Evolutionary conservation across 2,329 filamentous ascomycete species (phyloP), one percentile per base, ranked within the genome.

Genomic region (Monosporascus sp.): DNA sequence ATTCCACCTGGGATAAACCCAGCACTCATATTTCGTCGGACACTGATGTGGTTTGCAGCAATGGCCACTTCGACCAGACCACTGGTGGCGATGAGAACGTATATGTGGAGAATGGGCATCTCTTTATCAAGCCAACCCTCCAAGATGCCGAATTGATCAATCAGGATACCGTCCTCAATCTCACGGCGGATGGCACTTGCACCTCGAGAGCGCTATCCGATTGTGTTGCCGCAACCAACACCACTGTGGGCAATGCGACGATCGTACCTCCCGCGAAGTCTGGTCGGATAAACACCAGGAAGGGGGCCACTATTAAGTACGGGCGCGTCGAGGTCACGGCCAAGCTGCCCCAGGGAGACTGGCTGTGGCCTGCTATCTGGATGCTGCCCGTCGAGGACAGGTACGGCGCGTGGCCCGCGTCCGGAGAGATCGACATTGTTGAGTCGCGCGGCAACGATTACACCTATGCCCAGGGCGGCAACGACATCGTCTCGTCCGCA

Each of bases 291-390:
- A 87, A 86, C 72, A 92, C 88, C 53, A 87, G 82, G 65, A 81
- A 81, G 44, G 82, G 86, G 17, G 84, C 84, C 7, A 79, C 73
- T 17, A 89, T 95, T 75, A 89, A 85, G 70, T 95, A 89, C 66
- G 90, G 90, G 48, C 87, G 88, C 44, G 80, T 95, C 50, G 88
- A 95, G 67, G 89, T 95, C 5, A 84, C 80, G 1, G 90, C 90
- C 26, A 86, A 86, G 70, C 73, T 94, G 27, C 89, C 90, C 5
- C 70, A 76, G 48, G 90, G 90, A 51, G 89, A 94, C 72, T 94
- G 90, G 90, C 78, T 95, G 11, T 94, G 90, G 90, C 90, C 90
- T 2, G 89, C 89, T n/a, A 93, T 95, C 64, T 92, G 88, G 88
- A 89, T 95, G 87, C 77, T 94, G 75, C 90, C 90, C 1, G 83